Evolutionary conservation across 345 rosid genomes (phyloP), one percentile per base, ranked within the genome.

Genomic region (Streptanthus diversifolius): DNA sequence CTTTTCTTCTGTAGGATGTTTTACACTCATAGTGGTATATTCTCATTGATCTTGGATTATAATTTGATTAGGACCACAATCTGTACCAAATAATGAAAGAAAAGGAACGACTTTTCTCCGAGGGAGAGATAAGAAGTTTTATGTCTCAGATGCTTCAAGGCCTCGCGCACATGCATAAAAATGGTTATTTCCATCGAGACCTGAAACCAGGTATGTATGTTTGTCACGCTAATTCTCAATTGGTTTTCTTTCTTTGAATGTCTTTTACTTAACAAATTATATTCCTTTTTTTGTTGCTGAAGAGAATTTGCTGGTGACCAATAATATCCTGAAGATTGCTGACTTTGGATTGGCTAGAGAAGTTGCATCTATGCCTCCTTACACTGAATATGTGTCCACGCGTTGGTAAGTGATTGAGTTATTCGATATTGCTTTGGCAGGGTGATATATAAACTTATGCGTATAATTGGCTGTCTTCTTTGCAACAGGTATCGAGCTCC

Each of bases 271-370:
- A 64, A 47, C 21, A 19, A 64, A 56, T 22, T 13, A 49, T 13
- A 7, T 68, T 52, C 19, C 13, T 30, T 66, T 53, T 76, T 41
- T 74, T 39, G 1, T 73, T 51, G 13, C 30, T 74, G 14, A 55
- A 93, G 97, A 93, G 82, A 93, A 93, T 70, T 73, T 93, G 89
- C 88, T 90, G 85, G 98, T 90, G 72, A 90, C 93, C 12, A 83
- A 83, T 45, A 80, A 86, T 54, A 76, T 86, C 71, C 86, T 90
- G 61, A 93, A 93, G 73, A 90, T 93, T 81, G 98, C 97, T 52
- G 98, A 93, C 82, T 89, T 93, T 86, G 98, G 98, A 58, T 79
- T 93, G 74, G 95, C 97, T 63, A 90, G 98, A 84, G 98, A 93
- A 82, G 86, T 93, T 70, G 84, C 85, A 29, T 93, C 98, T 53